A percentile compares a stretch with the other conserved stretches of the same genome.
phyloP scores from a whole-genome alignment of 495 filamentous ascomycete species.

The Glarea lozoyensis region DNA sequence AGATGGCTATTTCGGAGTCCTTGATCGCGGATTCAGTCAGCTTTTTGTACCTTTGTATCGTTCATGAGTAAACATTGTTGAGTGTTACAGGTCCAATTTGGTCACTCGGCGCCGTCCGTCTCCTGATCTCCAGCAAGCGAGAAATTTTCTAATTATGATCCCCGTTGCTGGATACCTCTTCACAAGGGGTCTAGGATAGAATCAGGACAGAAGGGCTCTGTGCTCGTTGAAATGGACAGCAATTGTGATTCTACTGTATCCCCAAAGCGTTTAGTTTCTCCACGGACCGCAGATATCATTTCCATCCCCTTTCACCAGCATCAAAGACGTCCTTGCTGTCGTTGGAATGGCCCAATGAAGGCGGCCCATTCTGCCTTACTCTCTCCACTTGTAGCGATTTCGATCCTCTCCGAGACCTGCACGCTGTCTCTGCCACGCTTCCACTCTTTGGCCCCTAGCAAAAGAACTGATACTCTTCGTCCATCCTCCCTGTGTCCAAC shows the following conservation, averaged over 20 bases:
- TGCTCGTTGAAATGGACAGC: too few relatives aligned
- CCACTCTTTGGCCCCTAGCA: not conserved
- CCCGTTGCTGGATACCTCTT: not conserved
- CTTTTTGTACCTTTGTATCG: too few relatives aligned
- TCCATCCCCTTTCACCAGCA: not conserved
- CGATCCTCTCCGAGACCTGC: not conserved
- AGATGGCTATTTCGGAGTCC: too few relatives aligned
- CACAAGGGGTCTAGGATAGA: not conserved
- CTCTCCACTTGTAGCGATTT: too few relatives aligned
- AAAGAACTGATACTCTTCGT: too few relatives aligned
- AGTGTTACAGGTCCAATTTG: too few relatives aligned
- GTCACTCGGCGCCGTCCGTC: too few relatives aligned
- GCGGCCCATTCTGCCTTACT: not conserved
- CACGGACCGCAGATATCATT: not conserved
- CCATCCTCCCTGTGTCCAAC: too few relatives aligned
- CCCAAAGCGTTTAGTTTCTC: constrained; percentile 3
- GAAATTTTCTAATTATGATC: not conserved
- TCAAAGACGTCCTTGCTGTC: not conserved
- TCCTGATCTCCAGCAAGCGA: not conserved
- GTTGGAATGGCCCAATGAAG: not conserved
- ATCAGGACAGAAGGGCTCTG: too few relatives aligned
- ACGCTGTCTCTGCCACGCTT: not conserved
- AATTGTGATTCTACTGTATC: too few relatives aligned
- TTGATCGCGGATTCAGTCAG: too few relatives aligned
- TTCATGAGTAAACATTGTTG: too few relatives aligned